phyloP scores from a whole-genome alignment of 2,329 filamentous ascomycete genomes.

The Bimuria novae-zelandiae region DNA sequence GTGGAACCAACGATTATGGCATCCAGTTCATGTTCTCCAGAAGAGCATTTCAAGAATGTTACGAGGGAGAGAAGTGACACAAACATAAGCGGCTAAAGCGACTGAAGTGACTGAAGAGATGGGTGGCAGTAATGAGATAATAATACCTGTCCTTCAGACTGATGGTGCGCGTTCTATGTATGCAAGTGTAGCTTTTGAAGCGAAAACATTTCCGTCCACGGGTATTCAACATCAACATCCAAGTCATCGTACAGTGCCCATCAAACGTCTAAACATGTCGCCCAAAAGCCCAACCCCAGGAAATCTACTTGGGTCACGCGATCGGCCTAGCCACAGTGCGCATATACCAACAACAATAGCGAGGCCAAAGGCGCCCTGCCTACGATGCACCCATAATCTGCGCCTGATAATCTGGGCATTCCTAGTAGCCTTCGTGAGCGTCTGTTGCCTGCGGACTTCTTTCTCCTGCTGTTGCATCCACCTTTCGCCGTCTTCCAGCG shows the following conservation, averaged over 20 bases:
- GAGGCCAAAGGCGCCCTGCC: constrained; percentile 62
- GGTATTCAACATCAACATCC: background rate
- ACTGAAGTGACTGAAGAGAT: background rate
- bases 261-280: constrained; percentile 21
- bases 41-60: background rate
- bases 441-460: constrained; percentile 72
- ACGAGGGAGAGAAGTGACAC: too few relatives aligned
- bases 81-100: too few relatives aligned
- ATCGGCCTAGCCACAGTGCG: constrained; percentile 42
- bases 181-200: background rate
- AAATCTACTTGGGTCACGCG: constrained; percentile 13
- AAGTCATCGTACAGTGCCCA: constrained; percentile 6
- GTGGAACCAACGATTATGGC: too few relatives aligned
- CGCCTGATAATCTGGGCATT: constrained; percentile 41
- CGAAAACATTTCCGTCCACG: background rate
- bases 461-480: constrained; percentile 73
- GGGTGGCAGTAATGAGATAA: background rate
- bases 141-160: background rate
- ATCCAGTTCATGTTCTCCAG: too few relatives aligned
- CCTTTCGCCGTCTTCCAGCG: constrained; percentile 66
- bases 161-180: background rate
- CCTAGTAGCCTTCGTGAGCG: constrained; percentile 54
- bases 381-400: constrained; percentile 68
- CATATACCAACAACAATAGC: constrained; percentile 48
- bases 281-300: constrained; percentile 21